These are phyloP conservation scores for Lasiosphaeris hirsuta DNA, from an alignment of 495 filamentous ascomycete species.

Conservation along the genomic window DNA sequence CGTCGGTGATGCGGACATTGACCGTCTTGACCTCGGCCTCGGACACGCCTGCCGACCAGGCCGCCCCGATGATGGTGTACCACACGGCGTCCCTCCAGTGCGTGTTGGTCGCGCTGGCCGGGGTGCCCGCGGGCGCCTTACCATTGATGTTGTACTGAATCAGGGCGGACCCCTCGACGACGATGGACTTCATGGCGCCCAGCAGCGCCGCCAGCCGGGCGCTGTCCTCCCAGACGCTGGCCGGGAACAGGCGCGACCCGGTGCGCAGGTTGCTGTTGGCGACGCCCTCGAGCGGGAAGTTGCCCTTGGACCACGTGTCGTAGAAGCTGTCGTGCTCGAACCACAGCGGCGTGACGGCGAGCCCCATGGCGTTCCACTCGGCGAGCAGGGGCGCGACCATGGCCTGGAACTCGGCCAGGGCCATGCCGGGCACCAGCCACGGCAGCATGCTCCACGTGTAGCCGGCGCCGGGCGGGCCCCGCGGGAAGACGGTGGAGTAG, in stretches of 20 bases:
- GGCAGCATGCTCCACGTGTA: slow-evolving; percentile 20
- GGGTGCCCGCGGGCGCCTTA: slow-evolving; percentile 8
- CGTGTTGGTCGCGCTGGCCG: slow-evolving; percentile 17
- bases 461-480: neutral
- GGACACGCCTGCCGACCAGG: no score
- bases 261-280: slow-evolving; percentile 29
- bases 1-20: no score
- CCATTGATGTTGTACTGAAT: slow-evolving; percentile 26
- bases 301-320: slow-evolving; percentile 12
- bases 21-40: no score
- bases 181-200: slow-evolving; percentile 16
- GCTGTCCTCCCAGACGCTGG: slow-evolving; percentile 26
- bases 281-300: slow-evolving; percentile 18
- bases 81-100: slow-evolving; percentile 19
- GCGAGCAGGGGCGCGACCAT: slow-evolving; percentile 38
- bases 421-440: slow-evolving; percentile 22
- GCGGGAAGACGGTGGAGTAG: no score
- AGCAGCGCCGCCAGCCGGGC: slow-evolving; percentile 26
- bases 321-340: slow-evolving; percentile 24
- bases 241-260: slow-evolving; percentile 39
- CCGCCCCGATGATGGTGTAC: no score
- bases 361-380: slow-evolving; percentile 33
- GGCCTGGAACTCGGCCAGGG: slow-evolving; percentile 19
- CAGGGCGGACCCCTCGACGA: slow-evolving; percentile 19
- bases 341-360: slow-evolving; percentile 27